Conservation (phyloP, 495 filamentous ascomycete species). For the Penicillium bialowiezense region DNA sequence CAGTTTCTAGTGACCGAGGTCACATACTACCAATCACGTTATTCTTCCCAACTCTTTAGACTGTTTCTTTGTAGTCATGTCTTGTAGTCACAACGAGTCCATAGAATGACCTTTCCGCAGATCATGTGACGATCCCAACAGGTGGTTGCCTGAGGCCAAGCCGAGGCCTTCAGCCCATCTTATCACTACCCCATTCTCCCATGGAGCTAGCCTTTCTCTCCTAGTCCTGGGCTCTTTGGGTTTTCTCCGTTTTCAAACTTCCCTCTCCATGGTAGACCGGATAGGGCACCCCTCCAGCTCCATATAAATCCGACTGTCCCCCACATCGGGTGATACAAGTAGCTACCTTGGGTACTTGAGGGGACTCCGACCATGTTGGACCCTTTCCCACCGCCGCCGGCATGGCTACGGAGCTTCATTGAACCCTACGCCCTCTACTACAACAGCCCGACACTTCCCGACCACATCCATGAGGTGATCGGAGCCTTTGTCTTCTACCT, state of each 20-base stretch:
- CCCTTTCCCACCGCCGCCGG: conserved; percentile 44
- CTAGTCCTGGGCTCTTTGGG: background rate
- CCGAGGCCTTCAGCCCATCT: conserved; percentile 17
- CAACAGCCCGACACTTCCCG: conserved; percentile 65
- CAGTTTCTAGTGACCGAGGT: background rate
- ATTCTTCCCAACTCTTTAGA: too few species aligned
- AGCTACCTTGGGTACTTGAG: conserved; percentile 7
- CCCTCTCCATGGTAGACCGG: conserved; percentile 13
- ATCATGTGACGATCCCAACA: conserved; percentile 14
- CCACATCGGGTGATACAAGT: conserved; percentile 21
- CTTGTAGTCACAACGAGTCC: too few species aligned
- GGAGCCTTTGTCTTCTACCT: conserved; percentile 73
- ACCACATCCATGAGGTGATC: conserved; percentile 88
- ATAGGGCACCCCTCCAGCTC: conserved; percentile 4
- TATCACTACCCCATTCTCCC: conserved; percentile 11
- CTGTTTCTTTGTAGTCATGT: too few species aligned
- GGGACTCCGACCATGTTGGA: conserved; percentile 43
- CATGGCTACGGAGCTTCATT: conserved; percentile 38
- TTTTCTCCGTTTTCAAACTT: conserved; percentile 1
- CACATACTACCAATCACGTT: background rate
- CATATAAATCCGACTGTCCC: conserved; percentile 16
- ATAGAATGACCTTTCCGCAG: too few species aligned
- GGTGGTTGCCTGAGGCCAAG: conserved; percentile 19
- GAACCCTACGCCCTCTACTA: conserved; percentile 48
- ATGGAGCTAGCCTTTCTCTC: conserved; percentile 11